Evolutionary conservation across 306 rosid species (phyloP).

Genomic region (Prunus armeniaca): DNA sequence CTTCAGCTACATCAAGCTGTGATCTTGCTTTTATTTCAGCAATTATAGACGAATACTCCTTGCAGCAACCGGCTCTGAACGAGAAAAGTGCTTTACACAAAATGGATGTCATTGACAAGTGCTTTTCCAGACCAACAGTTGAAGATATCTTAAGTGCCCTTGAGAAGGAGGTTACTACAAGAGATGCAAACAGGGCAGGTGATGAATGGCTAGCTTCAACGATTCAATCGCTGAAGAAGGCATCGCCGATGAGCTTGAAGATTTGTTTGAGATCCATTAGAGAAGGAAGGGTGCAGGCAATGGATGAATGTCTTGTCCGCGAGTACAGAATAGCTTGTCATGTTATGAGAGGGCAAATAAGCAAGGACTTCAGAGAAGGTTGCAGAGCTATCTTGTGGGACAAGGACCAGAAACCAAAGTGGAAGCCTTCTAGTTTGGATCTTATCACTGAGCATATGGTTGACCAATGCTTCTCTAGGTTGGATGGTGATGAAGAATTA

Average conservation of each 20-base stretch:
- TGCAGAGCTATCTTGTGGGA: conserved; percentile 75
- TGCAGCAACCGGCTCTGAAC: conserved; percentile 44
- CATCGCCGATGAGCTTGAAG: conserved; percentile 81
- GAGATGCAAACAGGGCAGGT: conserved; percentile 29
- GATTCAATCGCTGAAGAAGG: conserved; percentile 56
- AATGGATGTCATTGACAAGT: conserved; percentile 57
- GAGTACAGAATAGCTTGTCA: conserved; percentile 78
- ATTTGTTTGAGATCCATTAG: conserved; percentile 70
- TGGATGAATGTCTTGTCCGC: conserved; percentile 65
- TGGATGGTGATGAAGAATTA: conserved; percentile 14
- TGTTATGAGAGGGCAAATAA: conserved; percentile 50
- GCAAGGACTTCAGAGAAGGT: conserved; percentile 85
- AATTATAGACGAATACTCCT: conserved; percentile 49
- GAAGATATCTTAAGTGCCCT: conserved; percentile 77
- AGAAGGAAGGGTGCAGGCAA: conserved; percentile 66
- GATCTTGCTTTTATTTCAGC: conserved; percentile 49
- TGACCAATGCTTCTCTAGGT: conserved; percentile 18
- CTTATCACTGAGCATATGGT: conserved; percentile 22
- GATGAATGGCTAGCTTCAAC: conserved; percentile 47
- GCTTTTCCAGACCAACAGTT: conserved; percentile 65
- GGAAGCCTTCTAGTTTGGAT: conserved; percentile 29
- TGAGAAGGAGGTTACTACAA: conserved; percentile 38
- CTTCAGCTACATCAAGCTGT: conserved; percentile 27
- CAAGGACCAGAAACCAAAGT: conserved; percentile 74
- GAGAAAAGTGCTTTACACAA: conserved; percentile 53